Conservation (phyloP, 192 early-diverging fungal species). For the Thamnidium elegans region DNA sequence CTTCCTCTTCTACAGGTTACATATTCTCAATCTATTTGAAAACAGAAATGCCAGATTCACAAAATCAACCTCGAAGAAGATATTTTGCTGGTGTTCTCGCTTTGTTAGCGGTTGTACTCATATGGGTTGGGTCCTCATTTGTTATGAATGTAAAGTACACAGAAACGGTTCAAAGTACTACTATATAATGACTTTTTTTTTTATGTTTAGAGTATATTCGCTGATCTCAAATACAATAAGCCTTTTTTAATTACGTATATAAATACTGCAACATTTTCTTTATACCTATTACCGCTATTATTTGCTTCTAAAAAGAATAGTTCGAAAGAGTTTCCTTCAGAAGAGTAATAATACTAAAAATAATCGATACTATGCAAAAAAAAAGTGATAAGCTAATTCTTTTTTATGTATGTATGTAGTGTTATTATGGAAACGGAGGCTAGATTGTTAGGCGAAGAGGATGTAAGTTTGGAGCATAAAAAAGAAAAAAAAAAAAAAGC, state of each 20-base stretch:
- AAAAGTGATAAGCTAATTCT: not conserved
- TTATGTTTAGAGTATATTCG: constrained; percentile 61
- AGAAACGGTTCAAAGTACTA: not conserved
- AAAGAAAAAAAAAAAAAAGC: not conserved
- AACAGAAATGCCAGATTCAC: constrained; percentile 10
- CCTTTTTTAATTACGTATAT: constrained; percentile 79
- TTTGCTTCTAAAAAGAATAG: constrained; percentile 18
- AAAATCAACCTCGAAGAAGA: constrained; percentile 30
- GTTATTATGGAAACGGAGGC: not conserved
- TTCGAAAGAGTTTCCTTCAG: not conserved
- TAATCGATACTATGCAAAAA: not conserved
- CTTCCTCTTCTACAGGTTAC: too few relatives aligned
- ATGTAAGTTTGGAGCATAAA: not conserved
- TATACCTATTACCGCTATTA: constrained; percentile 58
- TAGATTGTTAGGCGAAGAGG: not conserved
- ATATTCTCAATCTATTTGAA: too few relatives aligned
- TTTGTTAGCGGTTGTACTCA: constrained; percentile 68
- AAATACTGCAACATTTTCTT: constrained; percentile 72
- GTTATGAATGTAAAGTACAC: constrained; percentile 58
- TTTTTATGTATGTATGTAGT: not conserved
- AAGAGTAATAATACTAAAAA: not conserved
- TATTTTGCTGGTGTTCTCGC: constrained; percentile 61
- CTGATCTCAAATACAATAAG: constrained; percentile 63
- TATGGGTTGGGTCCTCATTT: constrained; percentile 79
- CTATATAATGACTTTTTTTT: not conserved